Evolutionary conservation across 805 yeast genomes (phyloP), one percentile per base, ranked within the genome.

Genomic region (Spathaspora girioi): DNA sequence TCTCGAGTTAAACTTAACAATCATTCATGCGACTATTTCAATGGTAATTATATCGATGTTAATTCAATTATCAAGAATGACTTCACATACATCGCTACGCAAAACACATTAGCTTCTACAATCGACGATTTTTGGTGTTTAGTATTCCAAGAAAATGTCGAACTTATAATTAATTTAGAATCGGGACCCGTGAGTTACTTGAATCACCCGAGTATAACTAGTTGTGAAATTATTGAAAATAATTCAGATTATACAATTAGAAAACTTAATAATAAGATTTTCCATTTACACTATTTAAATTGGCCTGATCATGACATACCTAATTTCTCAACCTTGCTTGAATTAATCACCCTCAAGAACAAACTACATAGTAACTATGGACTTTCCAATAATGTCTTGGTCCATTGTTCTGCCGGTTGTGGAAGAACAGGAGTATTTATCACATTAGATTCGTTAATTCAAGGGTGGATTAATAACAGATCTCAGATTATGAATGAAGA

Each of bases 351-450:
- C 3, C 53, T 63, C 46, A 76, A 74, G 48, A 65, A 70, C 47
- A 15, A 42, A 11, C 12, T 17, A 7, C 10, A 11, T 14, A 11
- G 15, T 11, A 27, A 18, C 5, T 32, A 45, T 20, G 31, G 51
- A 11, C 47, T 62, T 43, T 52, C 45, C 4, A 45, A 54, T 3
- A 51, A 52, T 26, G 49, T 61, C 4, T 57, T 79, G 29, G 81
- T 78, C 6, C 85, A 81, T 60, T 81, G 85, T 55, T 79, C 83
- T 1, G 85, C 85, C 0, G 85, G 85, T 0, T 82, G 83, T 54
- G 85, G 85, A 11, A 68, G 85, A 55, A 78, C 84, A 0, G 83
- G 83, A 7, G 75, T 80, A 11, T 79, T 70, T 53, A 77, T 79
- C 14, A 67, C 80, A 2, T 55, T 78, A 26, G 82, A 79, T 54